Conservation (phyloP, 805 yeast species). For the Metschnikowia kofuensis region DNA sequence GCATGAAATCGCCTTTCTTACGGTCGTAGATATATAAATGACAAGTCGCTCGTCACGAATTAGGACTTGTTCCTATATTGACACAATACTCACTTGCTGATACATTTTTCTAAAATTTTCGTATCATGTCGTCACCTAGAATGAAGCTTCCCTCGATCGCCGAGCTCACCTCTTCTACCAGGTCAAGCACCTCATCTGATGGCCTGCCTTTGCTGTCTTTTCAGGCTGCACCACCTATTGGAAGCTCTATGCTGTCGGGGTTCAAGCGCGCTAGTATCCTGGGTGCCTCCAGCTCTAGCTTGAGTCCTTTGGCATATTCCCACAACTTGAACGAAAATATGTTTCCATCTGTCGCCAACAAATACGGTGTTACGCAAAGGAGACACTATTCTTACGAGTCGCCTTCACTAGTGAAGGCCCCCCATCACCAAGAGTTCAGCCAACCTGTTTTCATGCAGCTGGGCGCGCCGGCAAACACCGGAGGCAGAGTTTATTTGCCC, state of each 20-base stretch:
- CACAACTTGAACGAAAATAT: not conserved
- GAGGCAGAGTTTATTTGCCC: not conserved
- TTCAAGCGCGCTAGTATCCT: constrained; percentile 1
- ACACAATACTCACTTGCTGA: too few relatives aligned
- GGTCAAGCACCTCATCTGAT: not conserved
- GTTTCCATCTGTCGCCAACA: not conserved
- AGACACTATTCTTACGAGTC: not conserved
- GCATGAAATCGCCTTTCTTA: not conserved
- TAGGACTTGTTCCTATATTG: not conserved
- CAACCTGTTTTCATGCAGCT: not conserved
- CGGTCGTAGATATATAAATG: not conserved
- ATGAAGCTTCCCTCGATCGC: constrained; percentile 20
- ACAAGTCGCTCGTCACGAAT: not conserved
- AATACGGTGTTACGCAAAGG: not conserved
- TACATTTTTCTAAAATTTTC: too few relatives aligned
- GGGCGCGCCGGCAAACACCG: not conserved
- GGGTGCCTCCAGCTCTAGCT: constrained; percentile 1
- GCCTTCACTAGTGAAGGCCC: not conserved
- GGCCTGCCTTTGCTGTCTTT: constrained; percentile 1
- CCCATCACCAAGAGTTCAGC: not conserved
- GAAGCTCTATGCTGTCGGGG: not conserved
- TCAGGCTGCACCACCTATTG: not conserved
- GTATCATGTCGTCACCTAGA: constrained; percentile 5
- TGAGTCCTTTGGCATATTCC: not conserved
- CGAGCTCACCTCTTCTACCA: constrained; percentile 14